phyloP scores from a whole-genome alignment of 306 rosid species.

The Casuarina glauca region DNA sequence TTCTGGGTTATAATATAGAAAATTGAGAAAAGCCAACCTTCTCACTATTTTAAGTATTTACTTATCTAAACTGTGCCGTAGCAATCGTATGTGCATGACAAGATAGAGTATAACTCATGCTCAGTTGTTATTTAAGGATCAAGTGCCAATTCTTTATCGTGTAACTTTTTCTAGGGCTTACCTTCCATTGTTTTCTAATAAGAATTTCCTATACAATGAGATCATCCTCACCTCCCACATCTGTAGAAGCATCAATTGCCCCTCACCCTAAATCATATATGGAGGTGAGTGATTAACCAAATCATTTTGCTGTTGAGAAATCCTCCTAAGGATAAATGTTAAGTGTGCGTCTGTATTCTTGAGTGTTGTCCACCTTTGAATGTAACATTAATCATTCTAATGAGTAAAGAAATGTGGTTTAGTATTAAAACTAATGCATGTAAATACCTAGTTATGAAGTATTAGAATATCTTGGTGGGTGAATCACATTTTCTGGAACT shows the following conservation, averaged over 20 bases:
- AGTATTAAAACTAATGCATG: not conserved
- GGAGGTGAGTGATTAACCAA: conserved; percentile 53
- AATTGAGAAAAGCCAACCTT: no score
- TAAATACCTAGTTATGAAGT: conserved; percentile 11
- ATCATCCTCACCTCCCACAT: conserved; percentile 71
- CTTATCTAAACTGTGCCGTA: conserved; percentile 33
- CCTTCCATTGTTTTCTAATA: conserved; percentile 18
- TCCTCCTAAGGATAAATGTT: not conserved
- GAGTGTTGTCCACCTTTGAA: not conserved
- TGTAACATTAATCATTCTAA: not conserved
- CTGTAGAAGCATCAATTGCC: conserved; percentile 62
- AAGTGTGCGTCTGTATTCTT: not conserved
- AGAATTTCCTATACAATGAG: conserved; percentile 56
- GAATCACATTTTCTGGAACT: not conserved
- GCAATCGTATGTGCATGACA: conserved; percentile 69
- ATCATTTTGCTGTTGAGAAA: conserved; percentile 12
- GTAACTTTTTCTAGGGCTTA: not conserved
- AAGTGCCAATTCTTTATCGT: conserved; percentile 9
- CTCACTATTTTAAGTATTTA: not conserved
- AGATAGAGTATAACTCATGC: conserved; percentile 51
- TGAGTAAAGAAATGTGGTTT: not conserved
- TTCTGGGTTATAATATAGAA: no score
- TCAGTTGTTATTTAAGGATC: conserved; percentile 46
- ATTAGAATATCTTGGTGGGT: conserved; percentile 13
- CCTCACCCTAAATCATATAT: conserved; percentile 78